Percentiles rank a stretch among this genome's conserved stretches.
These are phyloP conservation scores for Fonticula alba DNA, from an alignment of 78 protist species.

Conservation along the genomic window DNA sequence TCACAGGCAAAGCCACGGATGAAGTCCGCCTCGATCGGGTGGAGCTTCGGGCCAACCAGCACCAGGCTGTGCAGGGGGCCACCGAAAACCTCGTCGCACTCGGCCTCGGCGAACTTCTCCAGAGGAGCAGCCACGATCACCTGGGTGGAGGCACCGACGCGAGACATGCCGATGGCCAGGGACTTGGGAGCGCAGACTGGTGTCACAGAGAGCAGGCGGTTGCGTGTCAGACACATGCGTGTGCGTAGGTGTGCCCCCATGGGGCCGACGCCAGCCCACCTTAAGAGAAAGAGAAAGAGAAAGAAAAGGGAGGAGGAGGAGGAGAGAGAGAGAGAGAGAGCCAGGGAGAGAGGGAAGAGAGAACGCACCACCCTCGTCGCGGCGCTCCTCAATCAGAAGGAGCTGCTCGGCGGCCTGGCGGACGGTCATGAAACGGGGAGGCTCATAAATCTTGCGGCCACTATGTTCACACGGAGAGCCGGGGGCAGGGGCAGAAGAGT, in stretches of 20 bases:
- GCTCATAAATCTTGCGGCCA: conserved; percentile 77
- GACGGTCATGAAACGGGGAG: conserved; percentile 95
- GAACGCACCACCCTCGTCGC: conserved; percentile 3
- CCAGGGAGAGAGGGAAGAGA: not conserved
- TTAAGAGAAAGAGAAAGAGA: not conserved
- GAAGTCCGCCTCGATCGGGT: conserved; percentile 7
- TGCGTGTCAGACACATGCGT: conserved; percentile 13
- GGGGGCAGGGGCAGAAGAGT: not conserved
- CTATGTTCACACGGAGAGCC: not conserved
- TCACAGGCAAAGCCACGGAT: too few species aligned
- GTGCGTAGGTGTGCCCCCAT: too few species aligned
- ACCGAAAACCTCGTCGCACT: not conserved
- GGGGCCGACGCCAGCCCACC: not conserved
- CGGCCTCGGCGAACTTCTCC: too few species aligned
- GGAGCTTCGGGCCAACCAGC: conserved; percentile 26
- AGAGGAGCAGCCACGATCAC: too few species aligned
- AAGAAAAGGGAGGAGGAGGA: not conserved
- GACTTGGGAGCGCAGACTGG: not conserved
- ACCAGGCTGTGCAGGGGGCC: conserved; percentile 26
- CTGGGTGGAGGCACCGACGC: not conserved
- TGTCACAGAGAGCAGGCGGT: conserved; percentile 10
- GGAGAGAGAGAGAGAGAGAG: not conserved
- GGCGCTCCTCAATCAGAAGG: conserved; percentile 44
- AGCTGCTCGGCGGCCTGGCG: conserved; percentile 62
- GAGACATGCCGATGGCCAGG: not conserved